Base-by-base conservation (phyloP, 2,329 filamentous ascomycete genomes). In the Clarireedia homoeocarpa region DNA sequence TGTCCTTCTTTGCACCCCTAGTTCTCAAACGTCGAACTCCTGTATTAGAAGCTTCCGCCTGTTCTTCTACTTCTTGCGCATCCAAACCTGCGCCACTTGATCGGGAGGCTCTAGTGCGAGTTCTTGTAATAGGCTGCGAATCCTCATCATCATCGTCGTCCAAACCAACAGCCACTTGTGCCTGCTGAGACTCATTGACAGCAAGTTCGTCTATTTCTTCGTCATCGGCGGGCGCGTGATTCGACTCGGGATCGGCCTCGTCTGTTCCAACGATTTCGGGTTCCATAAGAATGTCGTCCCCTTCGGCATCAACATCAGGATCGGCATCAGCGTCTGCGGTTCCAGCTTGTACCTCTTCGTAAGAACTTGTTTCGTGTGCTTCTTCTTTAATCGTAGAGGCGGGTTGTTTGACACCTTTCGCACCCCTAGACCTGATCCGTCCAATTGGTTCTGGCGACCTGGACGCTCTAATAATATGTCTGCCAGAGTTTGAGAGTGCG, bases 401-500 rank as follows among this genome's bases (percentile, higher is more conserved):
- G 30, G 65, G 63, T 57, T 62, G 59, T 53, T 68, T 69, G 0
- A 66, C 38, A 4, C 65, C 64, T 51, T 70, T 71, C n/a, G 59
- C 30, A n/a, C 64, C 68, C 58, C 67, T 63, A 2, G 59, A 46
- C 58, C 66, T 62, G n/a, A 24, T 10, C 49, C 64, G 74, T 14
- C 70, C 65, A 17, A 73, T 66, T 3, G 75, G 66, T 60, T 85
- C 82, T 0, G 82, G 82, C 61, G 80, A 84, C 54, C 73, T 73
- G 27, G 79, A 80, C 17, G 72, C 72, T 40, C 78, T 73, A 30
- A 76, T 71, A 2, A 73, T 77, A 60, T 85, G 82, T 56, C 74
- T 77, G n/a, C 82, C 83, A 6, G 82, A 85, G 62, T 75, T 79
- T 5, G 82, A 79, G 14, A 85, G 71, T 63, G 84, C 80, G 4